Base-by-base conservation (phyloP, 2,329 filamentous ascomycete species). In the Botrytis fabae region DNA sequence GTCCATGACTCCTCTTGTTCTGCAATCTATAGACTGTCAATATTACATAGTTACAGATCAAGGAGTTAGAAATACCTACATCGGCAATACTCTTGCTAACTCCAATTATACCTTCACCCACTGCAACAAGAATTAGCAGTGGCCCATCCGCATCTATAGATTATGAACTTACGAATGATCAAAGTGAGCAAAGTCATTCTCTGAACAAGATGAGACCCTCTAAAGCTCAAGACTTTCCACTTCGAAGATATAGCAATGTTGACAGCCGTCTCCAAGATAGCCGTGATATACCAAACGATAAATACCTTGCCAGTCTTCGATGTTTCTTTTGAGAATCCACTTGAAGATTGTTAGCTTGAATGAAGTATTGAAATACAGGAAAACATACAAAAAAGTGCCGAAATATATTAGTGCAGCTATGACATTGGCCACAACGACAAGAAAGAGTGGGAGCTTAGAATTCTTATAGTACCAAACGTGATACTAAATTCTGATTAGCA, bases 101-200 rank as follows among this genome's bases (percentile, higher is more conserved):
- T n/a, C 72, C 75, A n/a, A 79, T 79, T 22, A 78, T 72, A 32
- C 77, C 77, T 48, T 78, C 78, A 16, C 76, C 78, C 25, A 78
- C 75, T 77, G 7, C 20, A 35, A 12, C n/a, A n/a, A 44, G 32
- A 25, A 25, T 66, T 28, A 66, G 64, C 4, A 8, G 7, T 20
- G 3, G 42, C n/a, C 9, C 25, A n/a, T 40, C 9, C 28, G 9
- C 6, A n/a, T 16, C 32, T 54, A 1, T 12, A 38, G 14, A 20
- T 16, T 2, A 25, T 8, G 1, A 8, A 64, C 69, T 70, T 65
- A 76, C 75, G 70, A 44, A 90, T 88, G 69, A 89, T 89, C 51
- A 90, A 82, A 0, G 87, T 89, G 28, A 89, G 82, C 7, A 89
- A 80, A 25, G 86, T 86, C 86, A 90, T 87, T 38, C 88, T 83